phyloP scores from a whole-genome alignment of 768 basidiomycete species.

The Kwoniella dendrophila region DNA sequence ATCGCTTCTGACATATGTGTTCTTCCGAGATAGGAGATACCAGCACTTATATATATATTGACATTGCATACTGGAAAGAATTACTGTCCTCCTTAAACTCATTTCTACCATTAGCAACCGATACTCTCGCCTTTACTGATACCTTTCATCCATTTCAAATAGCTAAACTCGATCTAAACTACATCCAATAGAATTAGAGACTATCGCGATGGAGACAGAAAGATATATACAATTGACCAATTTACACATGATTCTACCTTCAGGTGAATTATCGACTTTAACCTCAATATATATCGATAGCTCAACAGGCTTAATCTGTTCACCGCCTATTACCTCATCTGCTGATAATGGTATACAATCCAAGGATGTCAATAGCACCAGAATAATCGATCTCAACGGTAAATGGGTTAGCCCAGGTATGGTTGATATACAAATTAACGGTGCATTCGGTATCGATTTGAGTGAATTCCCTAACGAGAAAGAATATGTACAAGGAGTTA shows the following conservation, averaged over 20 bases:
- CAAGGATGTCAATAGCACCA: slow-evolving; percentile 7
- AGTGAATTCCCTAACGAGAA: slow-evolving; percentile 37
- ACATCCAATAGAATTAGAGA: neutral
- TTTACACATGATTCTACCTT: slow-evolving; percentile 3
- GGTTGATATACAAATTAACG: slow-evolving; percentile 87
- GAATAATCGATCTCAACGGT: slow-evolving; percentile 67
- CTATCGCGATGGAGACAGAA: neutral
- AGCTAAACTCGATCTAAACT: too few relatives aligned
- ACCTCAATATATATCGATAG: slow-evolving; percentile 48
- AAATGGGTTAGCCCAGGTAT: slow-evolving; percentile 84
- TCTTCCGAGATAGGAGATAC: too few relatives aligned
- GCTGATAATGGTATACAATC: too few relatives aligned
- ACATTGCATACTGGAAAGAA: too few relatives aligned
- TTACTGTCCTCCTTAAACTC: too few relatives aligned
- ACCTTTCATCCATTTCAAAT: too few relatives aligned
- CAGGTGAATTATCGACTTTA: neutral
- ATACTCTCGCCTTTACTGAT: too few relatives aligned
- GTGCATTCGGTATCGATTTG: slow-evolving; percentile 61
- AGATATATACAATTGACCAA: slow-evolving; percentile 9
- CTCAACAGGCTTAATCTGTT: slow-evolving; percentile 68
- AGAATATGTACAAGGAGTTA: slow-evolving; percentile 68
- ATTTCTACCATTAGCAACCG: too few relatives aligned
- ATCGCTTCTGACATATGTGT: too few relatives aligned
- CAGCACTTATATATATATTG: too few relatives aligned
- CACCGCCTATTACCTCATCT: slow-evolving; percentile 17